Evolutionary conservation across 768 basidiomycete genomes (phyloP).

Genomic region (Leccinum subtestaceum): DNA sequence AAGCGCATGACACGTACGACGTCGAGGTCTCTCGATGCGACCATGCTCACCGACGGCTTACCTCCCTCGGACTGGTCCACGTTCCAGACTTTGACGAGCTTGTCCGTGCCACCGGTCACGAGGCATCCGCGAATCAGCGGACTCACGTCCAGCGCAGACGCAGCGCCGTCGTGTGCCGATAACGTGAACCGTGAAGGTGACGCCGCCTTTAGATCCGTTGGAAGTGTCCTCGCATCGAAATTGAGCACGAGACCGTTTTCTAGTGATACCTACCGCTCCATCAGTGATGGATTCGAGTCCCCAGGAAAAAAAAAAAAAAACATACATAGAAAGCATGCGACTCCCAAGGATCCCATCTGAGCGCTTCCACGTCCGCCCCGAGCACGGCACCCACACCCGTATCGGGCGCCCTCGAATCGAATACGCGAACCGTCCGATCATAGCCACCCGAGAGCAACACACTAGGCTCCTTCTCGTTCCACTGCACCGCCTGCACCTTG

Average conservation of each 20-base stretch:
- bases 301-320: constrained; percentile 6
- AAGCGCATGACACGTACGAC: constrained; percentile 55
- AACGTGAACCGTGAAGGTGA: constrained; percentile 83
- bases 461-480: constrained; percentile 87
- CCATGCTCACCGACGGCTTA: constrained; percentile 77
- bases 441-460: constrained; percentile 92
- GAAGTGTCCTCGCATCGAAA: constrained; percentile 84
- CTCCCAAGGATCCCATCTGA: constrained; percentile 97
- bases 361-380: constrained; percentile 89
- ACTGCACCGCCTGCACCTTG: constrained; percentile 95
- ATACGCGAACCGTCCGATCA: constrained; percentile 92
- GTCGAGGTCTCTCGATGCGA: constrained; percentile 85
- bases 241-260: constrained; percentile 94
- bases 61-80: constrained; percentile 61
- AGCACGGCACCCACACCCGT: constrained; percentile 81
- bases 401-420: constrained; percentile 84
- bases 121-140: constrained; percentile 87
- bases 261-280: constrained; percentile 69
- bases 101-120: constrained; percentile 93
- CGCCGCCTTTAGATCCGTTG: constrained; percentile 60
- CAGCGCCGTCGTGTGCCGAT: constrained; percentile 89
- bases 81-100: constrained; percentile 96
- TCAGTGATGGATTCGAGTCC: background rate
- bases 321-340: constrained; percentile 81
- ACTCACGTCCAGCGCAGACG: constrained; percentile 87